Evolutionary conservation across 2,329 filamentous ascomycete genomes (phyloP), one percentile per base, ranked within the genome.

Genomic region (Fusarium devonianum): DNA sequence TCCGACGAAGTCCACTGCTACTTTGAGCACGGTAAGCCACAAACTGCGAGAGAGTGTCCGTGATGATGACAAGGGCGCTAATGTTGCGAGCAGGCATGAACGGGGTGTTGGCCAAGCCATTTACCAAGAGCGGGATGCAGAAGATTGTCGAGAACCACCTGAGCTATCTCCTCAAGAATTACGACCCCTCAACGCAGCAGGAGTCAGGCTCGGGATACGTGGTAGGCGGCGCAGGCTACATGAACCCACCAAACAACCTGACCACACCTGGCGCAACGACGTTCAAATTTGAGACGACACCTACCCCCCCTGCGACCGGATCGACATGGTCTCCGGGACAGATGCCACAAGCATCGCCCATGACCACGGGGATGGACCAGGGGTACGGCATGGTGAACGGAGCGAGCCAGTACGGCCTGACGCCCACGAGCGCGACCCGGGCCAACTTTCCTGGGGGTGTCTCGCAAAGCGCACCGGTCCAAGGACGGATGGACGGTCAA

Each of bases 1-100:
- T 92, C 91, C 53, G 93, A 97, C 66, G 94, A 99, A 69, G 95
- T 97, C 54, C 90, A 93, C 43, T 92, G 95, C 75, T 99, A 99
- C 70, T 97, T 97, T 75, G 87, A 93, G 65, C 92, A 96, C 75
- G 94, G 92, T 94, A 81, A 78, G 87, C 72, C 4, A 23, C 16
- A 10, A 36, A 11, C 14, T 17, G 17, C 21, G 16, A 13, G 5
- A 14, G 18, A 11, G n/a, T 25, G 21, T 25, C 23, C 9, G 9
- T 12, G 11, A 14, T 8, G 25, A 11, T 19, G 12, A 30, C 19
- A n/a, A n/a, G 32, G 48, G 48, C 63, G 65, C 41, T 52, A 35
- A 56, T 39, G 39, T 41, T 18, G 30, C 4, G 29, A n/a, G 2
- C 29, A 96, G 92, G 93, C 32, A 97, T 99, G 92, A 95, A 96